Evolutionary conservation across 371 early-diverging fungal species (phyloP).

Genomic region (Coelomomyces lativittatus): DNA sequence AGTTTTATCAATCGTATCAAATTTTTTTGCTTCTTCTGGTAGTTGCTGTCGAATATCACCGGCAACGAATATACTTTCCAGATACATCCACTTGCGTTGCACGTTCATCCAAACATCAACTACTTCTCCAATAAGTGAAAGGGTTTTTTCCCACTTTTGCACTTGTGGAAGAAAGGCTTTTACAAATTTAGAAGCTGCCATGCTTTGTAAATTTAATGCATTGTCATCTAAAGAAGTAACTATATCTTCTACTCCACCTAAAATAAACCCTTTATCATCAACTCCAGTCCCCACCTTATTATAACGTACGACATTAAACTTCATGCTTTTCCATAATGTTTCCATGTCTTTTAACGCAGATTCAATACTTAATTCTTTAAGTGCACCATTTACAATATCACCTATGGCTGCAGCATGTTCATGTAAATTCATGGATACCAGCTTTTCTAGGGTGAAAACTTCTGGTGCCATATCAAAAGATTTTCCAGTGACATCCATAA

Average conservation of each 20-base stretch:
- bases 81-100: slow-evolving; percentile 43
- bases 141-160: slow-evolving; percentile 36
- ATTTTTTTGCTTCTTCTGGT: slow-evolving; percentile 35
- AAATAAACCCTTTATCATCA: slow-evolving; percentile 31
- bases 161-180: slow-evolving; percentile 31
- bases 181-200: slow-evolving; percentile 37
- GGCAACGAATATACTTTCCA: slow-evolving; percentile 34
- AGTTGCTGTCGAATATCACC: slow-evolving; percentile 35
- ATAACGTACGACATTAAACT: slow-evolving; percentile 33
- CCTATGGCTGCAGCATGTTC: slow-evolving; percentile 28
- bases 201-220: slow-evolving; percentile 32
- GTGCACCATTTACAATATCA: slow-evolving; percentile 36
- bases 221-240: slow-evolving; percentile 28
- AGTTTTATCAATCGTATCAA: slow-evolving; percentile 28
- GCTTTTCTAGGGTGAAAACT: slow-evolving; percentile 30
- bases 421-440: slow-evolving; percentile 31
- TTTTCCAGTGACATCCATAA: slow-evolving; percentile 36
- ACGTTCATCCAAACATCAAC: slow-evolving; percentile 38
- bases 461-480: slow-evolving; percentile 39
- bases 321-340: slow-evolving; percentile 22
- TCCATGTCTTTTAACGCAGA: slow-evolving; percentile 31
- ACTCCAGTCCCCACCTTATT: slow-evolving; percentile 16
- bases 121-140: slow-evolving; percentile 39
- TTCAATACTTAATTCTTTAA: slow-evolving; percentile 42
- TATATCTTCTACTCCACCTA: slow-evolving; percentile 36